These are phyloP conservation scores for Ensete glaucum DNA, from an alignment of 176 grass and related monocot genomes.

Conservation along the genomic window DNA sequence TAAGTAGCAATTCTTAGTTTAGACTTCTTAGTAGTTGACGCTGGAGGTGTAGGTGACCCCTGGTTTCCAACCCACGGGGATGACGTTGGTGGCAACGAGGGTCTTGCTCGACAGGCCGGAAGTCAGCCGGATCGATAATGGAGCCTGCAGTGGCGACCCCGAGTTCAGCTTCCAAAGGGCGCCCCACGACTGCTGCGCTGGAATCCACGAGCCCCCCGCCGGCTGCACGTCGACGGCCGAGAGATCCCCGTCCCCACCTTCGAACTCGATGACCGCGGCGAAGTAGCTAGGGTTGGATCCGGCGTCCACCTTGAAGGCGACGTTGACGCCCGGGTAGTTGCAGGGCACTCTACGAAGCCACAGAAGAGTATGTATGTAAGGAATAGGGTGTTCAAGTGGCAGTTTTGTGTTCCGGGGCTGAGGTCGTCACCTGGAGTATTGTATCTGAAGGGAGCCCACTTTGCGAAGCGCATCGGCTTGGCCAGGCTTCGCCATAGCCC, in stretches of 20 bases:
- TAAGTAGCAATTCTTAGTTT: neutral
- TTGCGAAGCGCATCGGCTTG: neutral
- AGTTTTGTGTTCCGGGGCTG: too few species aligned
- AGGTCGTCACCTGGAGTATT: neutral
- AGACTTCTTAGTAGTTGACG: conserved; percentile 8
- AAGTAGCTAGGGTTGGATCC: conserved; percentile 63
- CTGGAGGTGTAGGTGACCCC: conserved; percentile 40
- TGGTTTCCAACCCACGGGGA: conserved; percentile 54
- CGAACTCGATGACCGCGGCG: conserved; percentile 47
- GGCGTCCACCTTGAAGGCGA: conserved; percentile 53
- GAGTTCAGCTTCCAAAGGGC: conserved; percentile 57
- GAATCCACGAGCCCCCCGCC: conserved; percentile 32
- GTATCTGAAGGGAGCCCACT: neutral
- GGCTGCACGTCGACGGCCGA: conserved; percentile 39
- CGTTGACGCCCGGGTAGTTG: conserved; percentile 24
- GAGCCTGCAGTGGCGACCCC: conserved; percentile 21
- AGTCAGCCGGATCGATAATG: conserved; percentile 58
- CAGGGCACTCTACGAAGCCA: conserved; percentile 35
- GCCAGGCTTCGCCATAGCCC: neutral
- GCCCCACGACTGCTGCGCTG: conserved; percentile 48
- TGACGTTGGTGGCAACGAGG: conserved; percentile 55
- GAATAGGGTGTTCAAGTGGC: too few species aligned
- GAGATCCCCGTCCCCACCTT: conserved; percentile 54
- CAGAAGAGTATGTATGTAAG: too few species aligned
- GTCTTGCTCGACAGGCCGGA: conserved; percentile 42